These are phyloP conservation scores for Microcyclosporella mali DNA, from an alignment of 2,329 filamentous ascomycete species.

Conservation along the genomic window DNA sequence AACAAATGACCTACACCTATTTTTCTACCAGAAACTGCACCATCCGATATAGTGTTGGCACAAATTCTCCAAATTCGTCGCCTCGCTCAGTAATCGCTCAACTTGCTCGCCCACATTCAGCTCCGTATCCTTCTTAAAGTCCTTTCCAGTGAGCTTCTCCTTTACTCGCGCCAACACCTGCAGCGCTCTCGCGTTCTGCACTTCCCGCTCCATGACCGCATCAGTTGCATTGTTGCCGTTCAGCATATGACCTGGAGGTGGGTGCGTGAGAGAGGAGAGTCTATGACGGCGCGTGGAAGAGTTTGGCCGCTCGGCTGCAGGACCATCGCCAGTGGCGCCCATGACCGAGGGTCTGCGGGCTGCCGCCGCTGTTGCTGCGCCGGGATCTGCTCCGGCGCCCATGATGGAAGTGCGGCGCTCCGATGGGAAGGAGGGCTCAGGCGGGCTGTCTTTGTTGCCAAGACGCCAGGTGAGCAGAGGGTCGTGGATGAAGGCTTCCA, in stretches of 20 bases:
- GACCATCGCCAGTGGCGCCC: slow-evolving; percentile 25
- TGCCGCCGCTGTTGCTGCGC: slow-evolving; percentile 13
- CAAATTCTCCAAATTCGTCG: slow-evolving; percentile 92
- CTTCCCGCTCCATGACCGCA: slow-evolving; percentile 51
- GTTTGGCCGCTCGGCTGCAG: slow-evolving; percentile 20
- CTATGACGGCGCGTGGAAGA: slow-evolving; percentile 28
- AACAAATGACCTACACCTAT: neutral
- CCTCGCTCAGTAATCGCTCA: slow-evolving; percentile 88
- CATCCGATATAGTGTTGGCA: slow-evolving; percentile 99
- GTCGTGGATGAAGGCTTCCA: slow-evolving; percentile 99
- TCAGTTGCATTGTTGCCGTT: slow-evolving; percentile 32
- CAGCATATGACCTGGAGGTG: slow-evolving; percentile 4
- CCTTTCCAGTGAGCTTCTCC: slow-evolving; percentile 89
- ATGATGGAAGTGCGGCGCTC: slow-evolving; percentile 57
- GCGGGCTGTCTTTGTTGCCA: slow-evolving; percentile 55
- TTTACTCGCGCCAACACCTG: slow-evolving; percentile 88
- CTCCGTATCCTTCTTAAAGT: slow-evolving; percentile 83
- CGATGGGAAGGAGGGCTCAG: slow-evolving; percentile 53
- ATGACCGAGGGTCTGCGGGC: slow-evolving; percentile 29
- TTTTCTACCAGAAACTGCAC: slow-evolving; percentile 85
- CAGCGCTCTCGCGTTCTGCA: slow-evolving; percentile 85
- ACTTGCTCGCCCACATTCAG: slow-evolving; percentile 82
- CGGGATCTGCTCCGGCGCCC: slow-evolving; percentile 34
- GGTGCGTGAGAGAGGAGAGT: slow-evolving; percentile 20
- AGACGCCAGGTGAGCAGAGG: slow-evolving; percentile 97